Conservation (phyloP, 2,329 filamentous ascomycete genomes). For the Hymenoscyphus linearis region DNA sequence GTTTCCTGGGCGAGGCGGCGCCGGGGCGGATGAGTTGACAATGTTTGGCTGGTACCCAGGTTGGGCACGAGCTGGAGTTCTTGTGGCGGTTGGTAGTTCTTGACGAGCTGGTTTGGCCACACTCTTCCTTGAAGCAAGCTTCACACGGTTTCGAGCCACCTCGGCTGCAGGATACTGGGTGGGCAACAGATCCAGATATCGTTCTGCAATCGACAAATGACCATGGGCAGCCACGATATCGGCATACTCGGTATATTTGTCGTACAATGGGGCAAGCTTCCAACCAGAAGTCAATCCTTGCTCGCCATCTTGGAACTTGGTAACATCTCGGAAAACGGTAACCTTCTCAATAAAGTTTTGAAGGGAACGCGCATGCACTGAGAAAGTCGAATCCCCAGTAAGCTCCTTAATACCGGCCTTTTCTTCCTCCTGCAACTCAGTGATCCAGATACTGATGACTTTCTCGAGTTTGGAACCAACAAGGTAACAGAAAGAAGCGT, state of each 20-base stretch:
- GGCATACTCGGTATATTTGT: conserved; percentile 95
- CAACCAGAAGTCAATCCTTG: conserved; percentile 67
- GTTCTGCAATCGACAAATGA: conserved; percentile 78
- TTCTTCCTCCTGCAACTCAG: conserved; percentile 82
- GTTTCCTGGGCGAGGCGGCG: conserved; percentile 31
- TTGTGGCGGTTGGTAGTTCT: conserved; percentile 33
- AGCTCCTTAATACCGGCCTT: conserved; percentile 65
- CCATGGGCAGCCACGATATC: conserved; percentile 91
- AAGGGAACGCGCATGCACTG: conserved; percentile 79
- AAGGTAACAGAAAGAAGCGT: conserved; percentile 94
- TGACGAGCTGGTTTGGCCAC: conserved; percentile 34
- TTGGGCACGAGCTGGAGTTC: conserved; percentile 40
- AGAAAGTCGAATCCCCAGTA: conserved; percentile 75
- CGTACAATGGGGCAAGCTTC: conserved; percentile 84
- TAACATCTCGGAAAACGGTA: conserved; percentile 89
- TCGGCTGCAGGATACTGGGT: conserved; percentile 80
- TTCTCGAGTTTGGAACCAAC: conserved; percentile 96
- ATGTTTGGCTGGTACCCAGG: conserved; percentile 42
- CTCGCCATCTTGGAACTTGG: conserved; percentile 82
- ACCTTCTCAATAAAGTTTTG: conserved; percentile 98
- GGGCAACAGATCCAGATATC: conserved; percentile 85
- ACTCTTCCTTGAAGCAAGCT: conserved; percentile 69
- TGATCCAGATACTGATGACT: conserved; percentile 89
- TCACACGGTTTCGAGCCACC: conserved; percentile 77
- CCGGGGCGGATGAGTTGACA: conserved; percentile 35